Evolutionary conservation across 2,329 filamentous ascomycete genomes (phyloP), one percentile per base, ranked within the genome.

Genomic region (Fusarium staphyleae): DNA sequence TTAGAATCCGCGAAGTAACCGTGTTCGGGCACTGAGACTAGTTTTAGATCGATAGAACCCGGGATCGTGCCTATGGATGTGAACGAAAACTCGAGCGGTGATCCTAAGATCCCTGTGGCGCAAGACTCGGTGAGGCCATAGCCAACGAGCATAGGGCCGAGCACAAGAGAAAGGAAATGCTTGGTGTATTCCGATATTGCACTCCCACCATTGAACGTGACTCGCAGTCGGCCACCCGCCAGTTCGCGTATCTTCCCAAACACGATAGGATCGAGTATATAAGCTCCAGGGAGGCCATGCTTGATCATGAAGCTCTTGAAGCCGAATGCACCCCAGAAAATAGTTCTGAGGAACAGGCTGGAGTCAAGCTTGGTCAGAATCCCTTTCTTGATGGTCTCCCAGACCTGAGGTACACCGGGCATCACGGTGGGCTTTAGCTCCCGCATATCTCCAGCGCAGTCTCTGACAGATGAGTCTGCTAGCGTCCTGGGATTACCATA

Each of bases 351-450:
- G 24, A 98, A 46, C 8, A 81, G 72, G 65, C 86, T 86, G 57
- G 87, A 83, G 68, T 89, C 87, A 45, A 98, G 87, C 72, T 91
- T 90, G 66, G 78, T 75, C 63, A 93, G 78, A 67, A 99, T 89
- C 43, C 95, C 93, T 79, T 98, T 99, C 80, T 91, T 93, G 66
- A 99, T 88, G 0, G 90, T 92, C 77, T 99, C 95, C 91, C 93
- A 99, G 22, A 98, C 89, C 49, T 96, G 92, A 0, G 95, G 95
- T 1, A 99, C 95, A 70, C 95, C 95, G 18, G 96, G 88, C 71
- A 99, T 83, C 70, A 96, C 83, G 1, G 91, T 96, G 1, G 95
- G 95, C 62, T 83, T 84, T 69, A 97, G 87, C 69, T 96, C 92
- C 52, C 89, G 88, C 76, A 98, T 96, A 65, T 99, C 95, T 62